A percentile compares a stretch with the other conserved stretches of the same genome.
These are phyloP conservation scores for Pholiota conissans DNA, from an alignment of 768 basidiomycete species.

Conservation along the genomic window DNA sequence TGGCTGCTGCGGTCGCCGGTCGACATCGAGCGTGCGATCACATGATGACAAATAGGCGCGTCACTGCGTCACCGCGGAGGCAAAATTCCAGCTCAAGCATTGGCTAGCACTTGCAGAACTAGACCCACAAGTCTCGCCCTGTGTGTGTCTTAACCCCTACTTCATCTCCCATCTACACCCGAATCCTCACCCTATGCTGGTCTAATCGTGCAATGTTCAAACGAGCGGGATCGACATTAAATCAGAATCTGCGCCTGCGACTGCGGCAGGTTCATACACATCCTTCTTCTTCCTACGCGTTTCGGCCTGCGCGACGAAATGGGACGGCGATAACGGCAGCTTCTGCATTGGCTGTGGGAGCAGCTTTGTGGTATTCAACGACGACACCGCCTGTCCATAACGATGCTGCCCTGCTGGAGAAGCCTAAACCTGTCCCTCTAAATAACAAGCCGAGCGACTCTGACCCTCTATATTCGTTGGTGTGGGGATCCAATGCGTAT, in stretches of 20 bases:
- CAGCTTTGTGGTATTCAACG: slow-evolving; percentile 40
- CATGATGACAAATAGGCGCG: too few species aligned
- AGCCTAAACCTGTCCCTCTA: slow-evolving; percentile 11
- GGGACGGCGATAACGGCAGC: slow-evolving; percentile 15
- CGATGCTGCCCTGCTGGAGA: slow-evolving; percentile 20
- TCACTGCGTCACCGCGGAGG: too few species aligned
- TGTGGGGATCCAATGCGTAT: slow-evolving; percentile 80
- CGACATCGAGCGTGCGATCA: too few species aligned
- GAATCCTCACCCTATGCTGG: neutral
- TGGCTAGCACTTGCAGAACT: neutral
- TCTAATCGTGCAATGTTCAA: slow-evolving; percentile 26
- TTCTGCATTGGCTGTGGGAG: slow-evolving; percentile 33
- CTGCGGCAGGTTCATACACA: slow-evolving; percentile 26
- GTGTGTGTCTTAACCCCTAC: neutral
- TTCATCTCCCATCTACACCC: neutral
- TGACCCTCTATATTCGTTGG: slow-evolving; percentile 45
- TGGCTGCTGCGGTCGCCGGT: too few species aligned
- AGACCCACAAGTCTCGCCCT: neutral
- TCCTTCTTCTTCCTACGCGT: slow-evolving; percentile 17
- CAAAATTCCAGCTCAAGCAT: neutral
- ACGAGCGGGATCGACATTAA: slow-evolving; percentile 22
- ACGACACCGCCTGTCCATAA: slow-evolving; percentile 31
- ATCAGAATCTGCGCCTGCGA: slow-evolving; percentile 17
- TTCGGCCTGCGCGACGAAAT: slow-evolving; percentile 10
- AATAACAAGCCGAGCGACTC: slow-evolving; percentile 22